phyloP scores from a whole-genome alignment of 805 yeast genomes.

The Lachancea sp. region DNA sequence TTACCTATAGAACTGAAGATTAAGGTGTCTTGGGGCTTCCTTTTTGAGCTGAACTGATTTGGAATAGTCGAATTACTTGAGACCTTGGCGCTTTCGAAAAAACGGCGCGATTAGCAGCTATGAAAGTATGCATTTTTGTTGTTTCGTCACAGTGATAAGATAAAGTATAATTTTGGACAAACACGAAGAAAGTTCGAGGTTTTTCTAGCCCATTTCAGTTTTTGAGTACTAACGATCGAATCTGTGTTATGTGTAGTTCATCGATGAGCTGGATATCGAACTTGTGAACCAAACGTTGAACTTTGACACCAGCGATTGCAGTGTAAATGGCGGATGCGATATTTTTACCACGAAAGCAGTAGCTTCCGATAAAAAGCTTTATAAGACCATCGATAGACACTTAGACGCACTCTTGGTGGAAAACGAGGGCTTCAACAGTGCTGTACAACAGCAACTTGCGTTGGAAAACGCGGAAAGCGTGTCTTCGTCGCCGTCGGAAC shows the following conservation, averaged over 20 bases:
- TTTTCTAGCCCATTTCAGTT: no score
- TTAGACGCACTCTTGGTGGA: conserved; percentile 46
- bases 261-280: conserved; percentile 91
- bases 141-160: not conserved
- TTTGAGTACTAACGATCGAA: conserved; percentile 5
- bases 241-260: conserved; percentile 46
- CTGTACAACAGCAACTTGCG: conserved; percentile 21
- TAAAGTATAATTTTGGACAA: not conserved
- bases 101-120: not conserved
- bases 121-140: conserved; percentile 6
- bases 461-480: conserved; percentile 14
- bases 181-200: no score
- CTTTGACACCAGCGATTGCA: conserved; percentile 69
- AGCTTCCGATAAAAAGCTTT: conserved; percentile 80
- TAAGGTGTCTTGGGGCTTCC: not conserved
- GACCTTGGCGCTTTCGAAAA: no score
- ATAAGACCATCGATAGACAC: conserved; percentile 80
- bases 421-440: conserved; percentile 32
- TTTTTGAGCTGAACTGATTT: not conserved
- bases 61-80: not conserved
- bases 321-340: conserved; percentile 84
- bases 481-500: conserved; percentile 8
- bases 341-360: conserved; percentile 91
- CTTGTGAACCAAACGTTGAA: conserved; percentile 79
- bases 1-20: no score